A percentile compares a stretch with the other conserved stretches of the same genome.
Conservation (phyloP, 345 rosid genomes). For the Balakata baccata region DNA sequence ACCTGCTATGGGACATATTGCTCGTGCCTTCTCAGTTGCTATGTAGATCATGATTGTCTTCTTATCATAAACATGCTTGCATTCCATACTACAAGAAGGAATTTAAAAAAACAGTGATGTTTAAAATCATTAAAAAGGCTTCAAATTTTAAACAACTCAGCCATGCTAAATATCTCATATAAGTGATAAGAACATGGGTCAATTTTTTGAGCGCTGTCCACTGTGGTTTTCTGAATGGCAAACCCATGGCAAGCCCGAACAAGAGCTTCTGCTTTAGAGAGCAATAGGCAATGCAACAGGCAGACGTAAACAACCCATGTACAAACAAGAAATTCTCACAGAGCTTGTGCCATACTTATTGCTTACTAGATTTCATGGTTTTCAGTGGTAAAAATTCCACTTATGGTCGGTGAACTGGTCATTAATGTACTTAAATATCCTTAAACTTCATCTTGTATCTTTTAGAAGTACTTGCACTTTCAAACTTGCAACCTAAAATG, state of each 20-base stretch:
- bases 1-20: constrained; percentile 76
- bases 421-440: too few relatives aligned
- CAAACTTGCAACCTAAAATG: too few relatives aligned
- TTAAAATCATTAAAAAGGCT: neutral
- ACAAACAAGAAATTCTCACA: neutral
- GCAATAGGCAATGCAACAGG: neutral
- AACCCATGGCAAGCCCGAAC: neutral
- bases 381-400: neutral
- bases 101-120: neutral
- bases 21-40: constrained; percentile 28
- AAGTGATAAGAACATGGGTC: neutral
- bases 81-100: constrained; percentile 49
- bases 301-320: neutral
- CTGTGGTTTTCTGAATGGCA: neutral
- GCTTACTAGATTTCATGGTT: neutral
- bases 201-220: neutral
- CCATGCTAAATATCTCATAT: neutral
- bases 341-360: neutral
- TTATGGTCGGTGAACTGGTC: neutral
- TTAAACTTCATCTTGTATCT: too few relatives aligned
- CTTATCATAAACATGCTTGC: constrained; percentile 85
- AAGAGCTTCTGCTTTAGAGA: neutral
- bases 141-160: neutral
- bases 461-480: too few relatives aligned
- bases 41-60: constrained; percentile 49